Evolutionary conservation across 306 rosid species (phyloP), one percentile per base, ranked within the genome.

Genomic region (Dalbergia oliveri): DNA sequence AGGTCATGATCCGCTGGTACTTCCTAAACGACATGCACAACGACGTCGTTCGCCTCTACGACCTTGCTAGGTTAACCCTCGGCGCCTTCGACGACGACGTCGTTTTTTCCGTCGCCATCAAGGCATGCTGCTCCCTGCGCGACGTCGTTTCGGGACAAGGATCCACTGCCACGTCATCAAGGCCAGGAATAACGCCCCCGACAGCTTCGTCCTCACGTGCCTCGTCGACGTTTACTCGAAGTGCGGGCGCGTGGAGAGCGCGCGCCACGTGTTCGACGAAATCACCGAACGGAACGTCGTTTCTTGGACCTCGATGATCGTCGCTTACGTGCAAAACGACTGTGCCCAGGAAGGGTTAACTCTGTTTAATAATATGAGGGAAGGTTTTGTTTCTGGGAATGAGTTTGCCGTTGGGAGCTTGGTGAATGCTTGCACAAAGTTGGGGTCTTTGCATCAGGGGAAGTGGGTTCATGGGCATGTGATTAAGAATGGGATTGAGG

Each of bases 261-360:
- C 95, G 0, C 69, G 86, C 0, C 59, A 23, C 3, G 82, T 89
- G 69, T 92, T 92, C 51, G 91, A 92, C 11, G 90, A 84, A 69
- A 84, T 91, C 26, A 37, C 77, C 16, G 88, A 84, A 3, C 76
- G 86, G 45, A 78, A 77, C 63, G 93, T 93, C 69, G 91, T 93
- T 31, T 88, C 93, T 8, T 93, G 96, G 92, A 93, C 90, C 76
- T 86, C 97, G 12, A 87, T 93, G 96, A 93, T 91, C 49, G 87
- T 79, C 5, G 97, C 94, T 18, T 91, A 91, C 69, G 93, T 91
- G 58, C 92, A 91, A 49, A 93, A 89, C 73, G 94, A 86, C n/a
- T 91, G 94, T 62, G 81, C 85, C 4, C 66, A 50, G 31, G 92
- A 91, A 67, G 93, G 89, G 11, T 41, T 93, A 83, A 57, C 60